Percentiles rank a stretch among this genome's conserved stretches.
Evolutionary conservation across 148 eudicot species (phyloP).

Genomic region (Bassia scoparia): DNA sequence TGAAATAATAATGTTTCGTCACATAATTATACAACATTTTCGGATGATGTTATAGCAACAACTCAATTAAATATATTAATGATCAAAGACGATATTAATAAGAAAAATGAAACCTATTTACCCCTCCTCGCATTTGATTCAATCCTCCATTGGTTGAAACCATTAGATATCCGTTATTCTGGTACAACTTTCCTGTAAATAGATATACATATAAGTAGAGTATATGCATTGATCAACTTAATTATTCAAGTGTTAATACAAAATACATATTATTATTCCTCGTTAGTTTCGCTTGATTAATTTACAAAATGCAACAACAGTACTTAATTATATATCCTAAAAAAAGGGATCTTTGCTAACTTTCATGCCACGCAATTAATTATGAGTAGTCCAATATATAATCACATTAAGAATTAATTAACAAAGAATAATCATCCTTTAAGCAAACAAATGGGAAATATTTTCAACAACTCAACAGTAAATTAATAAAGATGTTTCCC

Average conservation of each 20-base stretch:
- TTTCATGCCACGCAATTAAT: constrained; percentile 9
- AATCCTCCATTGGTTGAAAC: constrained; percentile 44
- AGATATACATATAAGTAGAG: too few relatives aligned
- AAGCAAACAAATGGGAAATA: not conserved
- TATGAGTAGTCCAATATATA: not conserved
- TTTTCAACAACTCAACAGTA: not conserved
- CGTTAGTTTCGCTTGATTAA: too few relatives aligned
- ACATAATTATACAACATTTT: not conserved
- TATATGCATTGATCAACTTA: not conserved
- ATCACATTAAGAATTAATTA: not conserved
- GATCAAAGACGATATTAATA: too few relatives aligned
- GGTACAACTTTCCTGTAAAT: constrained; percentile 21
- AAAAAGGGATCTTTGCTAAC: not conserved
- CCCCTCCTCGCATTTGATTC: constrained; percentile 46
- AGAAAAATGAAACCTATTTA: constrained; percentile 2
- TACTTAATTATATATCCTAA: not conserved
- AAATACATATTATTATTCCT: too few relatives aligned
- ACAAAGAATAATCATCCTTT: not conserved
- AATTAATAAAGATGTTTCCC: not conserved
- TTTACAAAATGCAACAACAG: too few relatives aligned
- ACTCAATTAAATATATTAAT: too few relatives aligned
- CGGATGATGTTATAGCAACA: not conserved
- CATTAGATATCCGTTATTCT: constrained; percentile 41
- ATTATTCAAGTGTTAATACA: too few relatives aligned
- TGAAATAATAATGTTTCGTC: not conserved